Conservation (phyloP, 2,329 filamentous ascomycete species). For the Rugonectria rugulosa region DNA sequence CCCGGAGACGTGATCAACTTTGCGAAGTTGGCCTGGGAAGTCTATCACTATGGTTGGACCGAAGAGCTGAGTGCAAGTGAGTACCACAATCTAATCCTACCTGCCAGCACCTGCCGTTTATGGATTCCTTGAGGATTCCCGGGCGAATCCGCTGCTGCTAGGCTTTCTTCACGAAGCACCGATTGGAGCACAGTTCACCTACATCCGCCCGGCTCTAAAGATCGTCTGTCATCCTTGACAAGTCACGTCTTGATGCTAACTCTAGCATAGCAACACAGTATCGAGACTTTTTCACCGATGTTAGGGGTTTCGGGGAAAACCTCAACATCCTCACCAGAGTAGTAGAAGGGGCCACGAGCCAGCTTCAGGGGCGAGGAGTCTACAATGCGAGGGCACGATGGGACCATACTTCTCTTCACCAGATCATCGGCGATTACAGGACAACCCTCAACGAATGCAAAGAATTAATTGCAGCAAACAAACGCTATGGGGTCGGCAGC, state of each 20-base stretch:
- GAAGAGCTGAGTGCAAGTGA: constrained; percentile 45
- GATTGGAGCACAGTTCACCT: not conserved
- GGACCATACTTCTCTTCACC: constrained; percentile 32
- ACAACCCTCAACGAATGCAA: constrained; percentile 43
- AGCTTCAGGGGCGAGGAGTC: constrained; percentile 35
- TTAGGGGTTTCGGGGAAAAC: constrained; percentile 40
- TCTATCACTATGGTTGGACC: constrained; percentile 43
- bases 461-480: constrained; percentile 40
- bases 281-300: constrained; percentile 43
- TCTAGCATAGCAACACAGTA: constrained; percentile 40
- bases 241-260: constrained; percentile 11
- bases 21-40: constrained; percentile 43
- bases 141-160: constrained; percentile 5
- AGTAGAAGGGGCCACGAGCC: constrained; percentile 37
- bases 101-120: constrained; percentile 5
- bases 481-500: constrained; percentile 36
- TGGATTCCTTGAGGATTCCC: constrained; percentile 29
- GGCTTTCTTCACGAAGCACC: constrained; percentile 5
- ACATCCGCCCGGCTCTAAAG: not conserved
- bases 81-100: constrained; percentile 23
- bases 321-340: constrained; percentile 43
- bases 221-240: not conserved
- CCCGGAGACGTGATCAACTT: constrained; percentile 44
- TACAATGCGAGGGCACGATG: constrained; percentile 30
- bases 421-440: constrained; percentile 44